Conservation (phyloP, 345 rosid genomes). For the Populus deltoides region DNA sequence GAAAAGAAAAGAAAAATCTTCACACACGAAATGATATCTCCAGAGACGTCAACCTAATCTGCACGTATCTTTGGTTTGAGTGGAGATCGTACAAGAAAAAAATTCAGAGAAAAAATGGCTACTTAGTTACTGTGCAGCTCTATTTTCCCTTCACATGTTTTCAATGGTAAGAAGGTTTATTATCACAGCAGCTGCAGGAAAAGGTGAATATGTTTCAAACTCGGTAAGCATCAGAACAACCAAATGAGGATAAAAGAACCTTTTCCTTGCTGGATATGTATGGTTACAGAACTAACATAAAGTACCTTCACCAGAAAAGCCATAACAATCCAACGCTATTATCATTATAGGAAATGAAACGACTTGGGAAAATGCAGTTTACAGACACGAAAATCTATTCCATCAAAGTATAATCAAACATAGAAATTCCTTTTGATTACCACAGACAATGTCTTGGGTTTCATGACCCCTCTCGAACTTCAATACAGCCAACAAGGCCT, state of each 20-base stretch:
- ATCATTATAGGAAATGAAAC: not conserved
- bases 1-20: not conserved
- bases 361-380: not conserved
- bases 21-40: not conserved
- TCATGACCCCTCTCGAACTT: slow-evolving; percentile 15
- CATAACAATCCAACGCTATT: not conserved
- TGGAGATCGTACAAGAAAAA: not conserved
- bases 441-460: slow-evolving; percentile 12
- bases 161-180: not conserved
- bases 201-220: not conserved
- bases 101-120: not conserved
- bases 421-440: slow-evolving; percentile 10
- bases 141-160: no score
- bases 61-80: slow-evolving; percentile 15
- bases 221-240: not conserved
- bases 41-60: slow-evolving; percentile 7
- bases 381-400: not conserved
- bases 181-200: not conserved
- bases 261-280: not conserved
- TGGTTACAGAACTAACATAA: not conserved
- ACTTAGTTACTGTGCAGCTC: not conserved
- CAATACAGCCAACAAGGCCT: slow-evolving; percentile 16
- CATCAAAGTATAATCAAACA: slow-evolving; percentile 8
- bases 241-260: not conserved
- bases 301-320: not conserved